These are phyloP conservation scores for Anacardium occidentale DNA, from an alignment of 345 rosid genomes.

Conservation along the genomic window DNA sequence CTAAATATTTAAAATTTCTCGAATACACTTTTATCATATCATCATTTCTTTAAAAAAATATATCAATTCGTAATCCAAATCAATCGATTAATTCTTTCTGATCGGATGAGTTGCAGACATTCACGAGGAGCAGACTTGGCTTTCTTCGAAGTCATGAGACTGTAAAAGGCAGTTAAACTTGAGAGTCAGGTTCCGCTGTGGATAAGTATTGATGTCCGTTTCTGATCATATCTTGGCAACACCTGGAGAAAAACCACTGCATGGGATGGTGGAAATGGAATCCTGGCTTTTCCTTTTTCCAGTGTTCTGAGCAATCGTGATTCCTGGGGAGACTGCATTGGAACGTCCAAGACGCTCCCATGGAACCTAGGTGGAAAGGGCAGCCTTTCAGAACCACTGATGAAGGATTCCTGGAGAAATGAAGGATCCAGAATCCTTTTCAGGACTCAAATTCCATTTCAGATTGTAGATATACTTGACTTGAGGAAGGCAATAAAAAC, in stretches of 20 bases:
- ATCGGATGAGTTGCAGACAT: too few relatives aligned
- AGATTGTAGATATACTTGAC: constrained; percentile 18
- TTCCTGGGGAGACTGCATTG: constrained; percentile 28
- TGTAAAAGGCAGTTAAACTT: constrained; percentile 16
- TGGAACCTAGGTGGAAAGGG: too few relatives aligned
- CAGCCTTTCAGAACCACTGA: too few relatives aligned
- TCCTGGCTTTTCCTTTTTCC: constrained; percentile 22
- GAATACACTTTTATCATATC: too few relatives aligned
- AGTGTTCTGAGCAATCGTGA: constrained; percentile 23
- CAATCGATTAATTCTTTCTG: too few relatives aligned
- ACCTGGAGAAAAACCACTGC: constrained; percentile 17
- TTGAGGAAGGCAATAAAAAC: too few relatives aligned
- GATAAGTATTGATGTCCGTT: constrained; percentile 30
- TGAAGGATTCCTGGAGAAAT: too few relatives aligned
- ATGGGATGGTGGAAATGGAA: neutral
- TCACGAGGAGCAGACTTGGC: constrained; percentile 10
- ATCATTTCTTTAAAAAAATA: too few relatives aligned
- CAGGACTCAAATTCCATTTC: constrained; percentile 86
- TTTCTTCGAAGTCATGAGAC: constrained; percentile 10
- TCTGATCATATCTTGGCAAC: constrained; percentile 28
- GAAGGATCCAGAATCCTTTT: too few relatives aligned
- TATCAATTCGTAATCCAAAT: too few relatives aligned
- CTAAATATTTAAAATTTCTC: too few relatives aligned
- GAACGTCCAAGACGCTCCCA: constrained; percentile 32
- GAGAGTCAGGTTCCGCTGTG: constrained; percentile 32